A percentile compares a stretch with the other conserved stretches of the same genome.
Conservation (phyloP, 202 grass and related monocot genomes). For the Setaria italica region DNA sequence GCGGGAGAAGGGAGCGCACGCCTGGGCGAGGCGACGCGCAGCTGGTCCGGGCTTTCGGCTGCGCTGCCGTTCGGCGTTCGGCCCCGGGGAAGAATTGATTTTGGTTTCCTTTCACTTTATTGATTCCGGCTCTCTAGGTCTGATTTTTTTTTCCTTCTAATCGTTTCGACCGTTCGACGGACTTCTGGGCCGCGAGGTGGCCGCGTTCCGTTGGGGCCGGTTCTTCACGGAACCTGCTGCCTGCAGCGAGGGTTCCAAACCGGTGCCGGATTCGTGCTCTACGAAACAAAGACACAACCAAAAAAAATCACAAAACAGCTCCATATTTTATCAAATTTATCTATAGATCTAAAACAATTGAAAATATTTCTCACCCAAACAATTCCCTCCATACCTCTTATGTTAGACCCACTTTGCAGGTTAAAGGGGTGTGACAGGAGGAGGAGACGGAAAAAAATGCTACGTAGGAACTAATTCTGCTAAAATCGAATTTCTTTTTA, state of each 20-base stretch:
- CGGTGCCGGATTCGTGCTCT: not conserved
- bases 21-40: not conserved
- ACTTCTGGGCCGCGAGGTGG: not conserved
- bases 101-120: constrained; percentile 21
- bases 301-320: not conserved
- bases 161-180: constrained; percentile 39
- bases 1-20: not conserved
- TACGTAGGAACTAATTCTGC: too few species aligned
- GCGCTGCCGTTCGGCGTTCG: constrained; percentile 37
- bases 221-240: constrained; percentile 16
- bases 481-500: too few species aligned
- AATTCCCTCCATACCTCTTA: too few species aligned
- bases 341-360: too few species aligned
- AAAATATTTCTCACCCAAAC: too few species aligned
- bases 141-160: not conserved
- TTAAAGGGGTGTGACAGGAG: too few species aligned
- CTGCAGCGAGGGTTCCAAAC: not conserved
- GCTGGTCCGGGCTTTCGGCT: constrained; percentile 25
- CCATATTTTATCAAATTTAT: not conserved
- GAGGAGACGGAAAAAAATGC: too few species aligned
- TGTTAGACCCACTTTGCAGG: too few species aligned
- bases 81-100: constrained; percentile 34
- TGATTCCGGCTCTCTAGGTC: constrained; percentile 31
- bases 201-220: not conserved
- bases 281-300: not conserved